A percentile compares a stretch with the other conserved stretches of the same genome.
phyloP scores from a whole-genome alignment of 2,329 filamentous ascomycete genomes.

The Monosporascus sp. region DNA sequence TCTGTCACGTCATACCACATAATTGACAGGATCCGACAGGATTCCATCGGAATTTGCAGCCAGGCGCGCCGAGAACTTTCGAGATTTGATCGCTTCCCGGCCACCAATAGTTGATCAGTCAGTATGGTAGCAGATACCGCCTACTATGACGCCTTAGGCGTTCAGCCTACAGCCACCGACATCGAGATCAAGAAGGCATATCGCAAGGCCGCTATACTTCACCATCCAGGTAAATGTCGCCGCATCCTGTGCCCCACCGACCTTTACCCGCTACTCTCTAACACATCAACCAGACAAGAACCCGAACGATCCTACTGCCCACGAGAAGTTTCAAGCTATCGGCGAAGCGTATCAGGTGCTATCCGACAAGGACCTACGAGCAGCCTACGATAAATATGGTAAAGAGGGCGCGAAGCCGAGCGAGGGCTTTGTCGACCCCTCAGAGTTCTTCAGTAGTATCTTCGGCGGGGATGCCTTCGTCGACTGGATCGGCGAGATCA shows the following conservation, averaged over 20 bases:
- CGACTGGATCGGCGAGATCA: conserved; percentile 97
- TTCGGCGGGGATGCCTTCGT: conserved; percentile 95
- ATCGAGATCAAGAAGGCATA: conserved; percentile 97
- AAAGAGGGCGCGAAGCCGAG: conserved; percentile 90
- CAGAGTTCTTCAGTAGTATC: conserved; percentile 97
- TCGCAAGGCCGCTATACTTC: conserved; percentile 86
- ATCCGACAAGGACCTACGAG: conserved; percentile 78
- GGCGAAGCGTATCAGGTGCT: conserved; percentile 74
- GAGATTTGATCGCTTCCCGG: not conserved
- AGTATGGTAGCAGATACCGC: conserved; percentile 80
- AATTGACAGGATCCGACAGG: too few relatives aligned
- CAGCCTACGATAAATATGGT: conserved; percentile 93
- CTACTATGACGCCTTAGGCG: conserved; percentile 84
- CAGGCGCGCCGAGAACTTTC: too few relatives aligned
- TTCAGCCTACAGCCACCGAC: conserved; percentile 77
- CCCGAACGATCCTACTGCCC: conserved; percentile 87
- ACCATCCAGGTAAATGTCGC: conserved; percentile 70
- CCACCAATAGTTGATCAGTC: conserved; percentile 3
- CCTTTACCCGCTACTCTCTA: conserved; percentile 8
- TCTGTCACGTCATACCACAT: too few relatives aligned
- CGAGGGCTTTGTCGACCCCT: conserved; percentile 89
- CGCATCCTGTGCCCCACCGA: not conserved
- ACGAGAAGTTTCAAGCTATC: conserved; percentile 89
- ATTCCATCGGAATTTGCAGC: too few relatives aligned
- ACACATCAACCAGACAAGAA: conserved; percentile 71